Conservation (phyloP, 2,329 filamentous ascomycete species). For the Fusarium hostae region DNA sequence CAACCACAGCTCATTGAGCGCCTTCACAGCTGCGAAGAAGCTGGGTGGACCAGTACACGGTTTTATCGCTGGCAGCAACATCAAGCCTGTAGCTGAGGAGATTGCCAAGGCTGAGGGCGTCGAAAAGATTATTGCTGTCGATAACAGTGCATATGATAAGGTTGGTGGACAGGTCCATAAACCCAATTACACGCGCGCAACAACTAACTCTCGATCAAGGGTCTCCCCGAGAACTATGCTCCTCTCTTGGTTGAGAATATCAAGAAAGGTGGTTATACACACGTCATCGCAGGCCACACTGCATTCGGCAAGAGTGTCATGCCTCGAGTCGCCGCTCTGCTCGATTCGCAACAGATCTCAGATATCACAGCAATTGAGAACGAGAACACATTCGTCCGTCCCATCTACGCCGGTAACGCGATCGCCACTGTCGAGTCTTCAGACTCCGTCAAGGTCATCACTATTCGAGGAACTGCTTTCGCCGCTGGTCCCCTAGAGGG, state of each 20-base stretch:
- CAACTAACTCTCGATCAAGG: constrained; percentile 59
- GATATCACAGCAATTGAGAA: constrained; percentile 88
- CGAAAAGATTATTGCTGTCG: constrained; percentile 89
- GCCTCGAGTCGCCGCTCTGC: constrained; percentile 88
- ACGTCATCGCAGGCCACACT: constrained; percentile 89
- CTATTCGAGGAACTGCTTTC: constrained; percentile 93
- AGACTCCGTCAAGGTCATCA: constrained; percentile 88
- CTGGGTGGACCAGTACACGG: constrained; percentile 86
- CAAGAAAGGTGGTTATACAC: constrained; percentile 93
- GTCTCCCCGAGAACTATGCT: constrained; percentile 93
- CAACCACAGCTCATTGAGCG: constrained; percentile 82
- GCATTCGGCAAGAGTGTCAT: constrained; percentile 97
- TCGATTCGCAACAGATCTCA: constrained; percentile 93
- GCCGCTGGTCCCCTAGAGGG: constrained; percentile 76
- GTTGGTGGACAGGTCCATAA: constrained; percentile 56
- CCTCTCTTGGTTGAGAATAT: constrained; percentile 94
- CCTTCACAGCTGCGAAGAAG: constrained; percentile 86
- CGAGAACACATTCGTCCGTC: constrained; percentile 94
- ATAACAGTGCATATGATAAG: constrained; percentile 93
- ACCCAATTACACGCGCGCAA: background rate
- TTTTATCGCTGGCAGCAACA: constrained; percentile 84
- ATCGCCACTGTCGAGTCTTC: constrained; percentile 94
- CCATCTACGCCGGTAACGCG: constrained; percentile 97
- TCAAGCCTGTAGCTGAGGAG: constrained; percentile 80
- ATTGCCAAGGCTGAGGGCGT: constrained; percentile 90